Evolutionary conservation across 495 filamentous ascomycete genomes (phyloP), one percentile per base, ranked within the genome.

Genomic region (Penicillium waksmanii): DNA sequence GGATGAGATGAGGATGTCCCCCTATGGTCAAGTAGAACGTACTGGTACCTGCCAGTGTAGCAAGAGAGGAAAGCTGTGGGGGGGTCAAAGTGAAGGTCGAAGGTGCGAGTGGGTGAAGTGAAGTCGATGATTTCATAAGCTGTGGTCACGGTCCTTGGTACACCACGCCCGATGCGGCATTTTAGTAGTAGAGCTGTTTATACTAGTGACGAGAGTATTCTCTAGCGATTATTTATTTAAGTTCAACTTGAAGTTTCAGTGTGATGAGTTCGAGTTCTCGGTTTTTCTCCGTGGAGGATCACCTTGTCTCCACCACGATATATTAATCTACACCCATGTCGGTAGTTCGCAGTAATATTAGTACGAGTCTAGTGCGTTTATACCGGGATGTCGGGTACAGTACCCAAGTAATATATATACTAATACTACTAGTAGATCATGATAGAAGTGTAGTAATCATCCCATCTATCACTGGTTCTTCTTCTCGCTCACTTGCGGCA

Each of bases 401-500:
- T 27, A 27, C 25, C 25, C 6, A 3, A 7, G 25, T 27, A 27
- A 7, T 27, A 27, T 27, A 27, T 5, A 27, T 27, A 27, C 3
- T 27, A 27, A 5, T 27, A 5, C 35, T 38, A 38, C 5, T 38
- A 38, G 35, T 38, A 38, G 25, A 27, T 7, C 25, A 5, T 27
- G 25, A 27, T 2, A 27, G 25, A 27, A 5, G 25, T 27, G 6
- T 27, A 27, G 2, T 27, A 27, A 27, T 27, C 25, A 7, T 27
- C 25, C 25, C 25, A 27, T 27, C 25, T 27, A 38, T 38, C 11
- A 38, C 35, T 38, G 2, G 57, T 5, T 43, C 49, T 66, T 64
- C 25, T 61, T 66, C 53, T 66, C 66, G 4, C 59, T 66, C 43
- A 93, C 62, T 69, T 86, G 87, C 5, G 89, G 89, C 56, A 93